Evolutionary conservation across 805 yeast species (phyloP), one percentile per base, ranked within the genome.

Genomic region (Teunomyces kruisii): DNA sequence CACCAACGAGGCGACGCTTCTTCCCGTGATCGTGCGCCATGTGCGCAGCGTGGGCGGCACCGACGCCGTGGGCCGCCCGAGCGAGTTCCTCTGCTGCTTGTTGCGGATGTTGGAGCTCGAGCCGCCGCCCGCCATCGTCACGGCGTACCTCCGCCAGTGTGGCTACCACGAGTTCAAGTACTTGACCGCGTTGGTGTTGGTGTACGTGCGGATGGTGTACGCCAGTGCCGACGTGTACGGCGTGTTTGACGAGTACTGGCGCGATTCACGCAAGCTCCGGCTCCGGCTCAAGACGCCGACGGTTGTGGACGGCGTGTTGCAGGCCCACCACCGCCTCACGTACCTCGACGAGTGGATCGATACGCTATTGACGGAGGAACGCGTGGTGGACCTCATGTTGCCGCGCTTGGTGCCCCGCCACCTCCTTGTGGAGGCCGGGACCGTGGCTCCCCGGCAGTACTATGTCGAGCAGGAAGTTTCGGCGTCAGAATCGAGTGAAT

Each of bases 281-380:
- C 13, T 55, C 17, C 58, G 53, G 41, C 64, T 71, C 8, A 60
- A 65, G 51, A 47, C 49, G 14, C 72, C 74, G 2, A 42, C 28
- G 8, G 51, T 61, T 17, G 45, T 37, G 26, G 52, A 51, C 31
- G 47, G 45, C 6, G 27, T 47, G 4, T 65, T 49, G 1, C 63
- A 68, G 2, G 53, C 59, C 7, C 67, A 59, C 28, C 62, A 81
- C 43, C 65, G 70, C 16, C 27, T 70, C 15, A 55, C 55, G 4
- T 76, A 80, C 56, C 73, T 92, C 67, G 98, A 92, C 62, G 92
- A 84, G 57, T 78, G 84, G 57, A 76, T 81, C 0, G 96, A 92
- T 54, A 65, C 67, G 32, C 59, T 92, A 39, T 61, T 85, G 19
- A 68, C 58, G 1, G 70, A 76, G 29, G 79, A 78, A 31, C 74